Conservation (phyloP, 257 asterid species). For the Catharanthus roseus region DNA sequence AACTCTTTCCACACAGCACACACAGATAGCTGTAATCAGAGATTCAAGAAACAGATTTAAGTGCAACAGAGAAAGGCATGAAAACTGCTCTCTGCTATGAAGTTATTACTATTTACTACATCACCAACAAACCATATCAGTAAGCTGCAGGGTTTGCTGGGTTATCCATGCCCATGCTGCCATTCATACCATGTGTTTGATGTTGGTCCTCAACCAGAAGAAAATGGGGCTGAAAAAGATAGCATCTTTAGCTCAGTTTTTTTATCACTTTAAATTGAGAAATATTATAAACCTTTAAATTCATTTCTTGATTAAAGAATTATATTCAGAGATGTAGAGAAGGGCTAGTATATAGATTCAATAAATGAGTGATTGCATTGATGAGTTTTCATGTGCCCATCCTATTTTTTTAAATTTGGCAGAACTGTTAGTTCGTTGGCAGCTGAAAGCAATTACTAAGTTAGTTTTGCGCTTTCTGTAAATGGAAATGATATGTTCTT, state of each 20-base stretch:
- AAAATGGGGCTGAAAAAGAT: not conserved
- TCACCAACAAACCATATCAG: not conserved
- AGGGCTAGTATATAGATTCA: not conserved
- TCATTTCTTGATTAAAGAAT: not conserved
- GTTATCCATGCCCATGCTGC: not conserved
- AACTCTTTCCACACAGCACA: not conserved
- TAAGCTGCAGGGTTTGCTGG: not conserved
- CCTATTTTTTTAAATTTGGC: slow-evolving; percentile 13
- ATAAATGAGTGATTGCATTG: slow-evolving; percentile 24
- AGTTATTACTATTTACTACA: slow-evolving; percentile 11
- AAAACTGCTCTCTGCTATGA: not conserved
- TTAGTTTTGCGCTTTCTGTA: not conserved
- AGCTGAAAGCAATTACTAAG: slow-evolving; percentile 27
- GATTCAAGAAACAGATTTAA: not conserved
- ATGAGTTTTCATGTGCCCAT: slow-evolving; percentile 16
- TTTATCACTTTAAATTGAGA: not conserved
- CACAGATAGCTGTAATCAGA: not conserved
- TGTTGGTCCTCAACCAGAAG: not conserved
- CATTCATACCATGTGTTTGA: not conserved
- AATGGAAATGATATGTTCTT: not conserved
- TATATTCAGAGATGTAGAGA: not conserved
- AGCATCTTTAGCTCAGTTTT: not conserved
- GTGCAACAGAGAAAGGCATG: not conserved
- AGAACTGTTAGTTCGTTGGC: slow-evolving; percentile 15
- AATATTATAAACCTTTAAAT: not conserved